Evolutionary conservation across 352 stramenopile genomes (phyloP), one percentile per base, ranked within the genome.

Genomic region (Poterioochromonas sp.): DNA sequence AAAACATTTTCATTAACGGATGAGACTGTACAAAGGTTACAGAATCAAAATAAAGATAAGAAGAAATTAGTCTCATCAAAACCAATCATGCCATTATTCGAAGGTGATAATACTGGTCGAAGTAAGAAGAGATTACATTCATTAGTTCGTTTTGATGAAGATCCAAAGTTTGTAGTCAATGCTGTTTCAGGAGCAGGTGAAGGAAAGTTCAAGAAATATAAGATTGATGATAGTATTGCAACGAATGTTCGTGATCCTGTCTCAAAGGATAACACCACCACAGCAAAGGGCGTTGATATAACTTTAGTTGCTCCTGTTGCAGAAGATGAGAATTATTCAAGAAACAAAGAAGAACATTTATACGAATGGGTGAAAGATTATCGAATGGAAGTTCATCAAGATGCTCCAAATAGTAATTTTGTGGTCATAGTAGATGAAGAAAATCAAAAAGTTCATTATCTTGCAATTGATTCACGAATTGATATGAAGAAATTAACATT

Each of bases 111-210:
- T 62, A 69, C 8, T 43, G 60, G 26, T 69, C 20, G 41, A 26
- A 11, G 2, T 44, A 11, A 18, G 3, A 1, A 43, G 11, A 20
- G 35, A 44, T 43, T 43, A 29, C 22, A 35, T 37, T 34, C 37
- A 39, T 74, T 74, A 8, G 12, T 54, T 32, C 37, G 37, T 22
- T 74, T 74, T 54, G 65, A 74, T 54, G 65, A 74, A 58, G 40
- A n/a, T 54, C 43, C 32, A 1, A 35, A 54, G 1, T 11, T 26
- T 5, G 18, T 49, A 32, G 12, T 44, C 35, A 8, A 26, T 49
- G 26, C 2, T 29, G 62, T 41, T n/a, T 8, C 2, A 5, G 34
- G 3, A 41, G 62, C 15, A 26, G 18, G 5, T 49, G 34, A 54
- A 39, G n/a, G n/a, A n/a, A n/a, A n/a, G n/a, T n/a, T n/a, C 34